Percentiles rank a stretch among this genome's conserved stretches.
Evolutionary conservation across 495 filamentous ascomycete species (phyloP).

Genomic region (Hypoxylon fuscum): DNA sequence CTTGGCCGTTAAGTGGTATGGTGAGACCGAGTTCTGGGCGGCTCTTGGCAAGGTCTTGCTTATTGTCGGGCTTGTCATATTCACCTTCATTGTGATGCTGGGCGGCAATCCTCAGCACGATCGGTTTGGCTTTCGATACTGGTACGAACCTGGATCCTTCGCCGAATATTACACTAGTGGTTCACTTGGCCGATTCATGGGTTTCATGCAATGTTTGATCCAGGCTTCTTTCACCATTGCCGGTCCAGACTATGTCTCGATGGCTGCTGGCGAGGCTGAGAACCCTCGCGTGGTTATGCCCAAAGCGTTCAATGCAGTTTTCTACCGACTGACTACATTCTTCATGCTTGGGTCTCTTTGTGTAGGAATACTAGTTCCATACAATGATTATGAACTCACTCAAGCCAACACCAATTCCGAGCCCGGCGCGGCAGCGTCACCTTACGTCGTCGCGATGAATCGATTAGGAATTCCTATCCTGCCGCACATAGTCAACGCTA

Average conservation of each 20-base stretch:
- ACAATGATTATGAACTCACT: conserved; percentile 56
- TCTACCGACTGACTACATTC: conserved; percentile 72
- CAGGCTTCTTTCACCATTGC: conserved; percentile 75
- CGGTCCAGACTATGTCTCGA: conserved; percentile 77
- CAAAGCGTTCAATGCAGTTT: conserved; percentile 72
- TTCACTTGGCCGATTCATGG: conserved; percentile 67
- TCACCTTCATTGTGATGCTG: conserved; percentile 74
- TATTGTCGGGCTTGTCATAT: conserved; percentile 68
- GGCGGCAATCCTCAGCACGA: conserved; percentile 71
- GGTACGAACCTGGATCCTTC: conserved; percentile 74
- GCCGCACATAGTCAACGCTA: conserved; percentile 76
- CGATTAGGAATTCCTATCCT: conserved; percentile 68
- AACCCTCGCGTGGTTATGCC: conserved; percentile 69
- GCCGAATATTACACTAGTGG: conserved; percentile 66
- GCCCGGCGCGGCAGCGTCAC: conserved; percentile 71
- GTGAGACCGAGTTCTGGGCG: conserved; percentile 73
- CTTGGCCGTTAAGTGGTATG: conserved; percentile 67
- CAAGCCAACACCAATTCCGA: conserved; percentile 57
- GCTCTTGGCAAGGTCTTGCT: conserved; percentile 69
- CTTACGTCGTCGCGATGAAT: conserved; percentile 81
- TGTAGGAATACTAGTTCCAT: conserved; percentile 69
- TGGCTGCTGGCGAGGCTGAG: conserved; percentile 75
- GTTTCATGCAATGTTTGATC: conserved; percentile 71
- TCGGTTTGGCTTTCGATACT: conserved; percentile 74
- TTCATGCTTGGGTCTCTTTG: conserved; percentile 72